Evolutionary conservation across 495 filamentous ascomycete genomes (phyloP).

Genomic region (Hyaloscypha hepaticicola): DNA sequence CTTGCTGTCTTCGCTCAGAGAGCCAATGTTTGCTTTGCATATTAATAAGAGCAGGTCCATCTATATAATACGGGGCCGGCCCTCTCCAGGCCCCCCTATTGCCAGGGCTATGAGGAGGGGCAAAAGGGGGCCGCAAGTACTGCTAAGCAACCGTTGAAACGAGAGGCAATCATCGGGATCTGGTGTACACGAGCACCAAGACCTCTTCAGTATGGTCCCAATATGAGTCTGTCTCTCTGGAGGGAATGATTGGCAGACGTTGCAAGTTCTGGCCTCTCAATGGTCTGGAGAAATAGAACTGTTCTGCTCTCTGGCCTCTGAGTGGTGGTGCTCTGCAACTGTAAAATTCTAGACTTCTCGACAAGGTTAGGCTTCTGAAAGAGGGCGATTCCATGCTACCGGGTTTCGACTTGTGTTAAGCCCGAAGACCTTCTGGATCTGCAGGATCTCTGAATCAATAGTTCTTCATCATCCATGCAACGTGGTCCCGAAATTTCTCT

Average conservation of each 20-base stretch:
- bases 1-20: conserved; percentile 17
- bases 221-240: conserved; percentile 14
- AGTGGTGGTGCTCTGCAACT: conserved; percentile 3
- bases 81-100: not conserved
- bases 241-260: conserved; percentile 17
- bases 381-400: conserved; percentile 12
- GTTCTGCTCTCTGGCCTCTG: not conserved
- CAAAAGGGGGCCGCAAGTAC: not conserved
- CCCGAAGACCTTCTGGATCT: conserved; percentile 2
- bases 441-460: conserved; percentile 14
- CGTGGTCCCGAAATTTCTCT: not conserved
- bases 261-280: conserved; percentile 5
- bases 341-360: not conserved
- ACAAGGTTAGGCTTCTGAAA: not conserved
- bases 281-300: conserved; percentile 14
- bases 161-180: not conserved
- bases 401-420: conserved; percentile 21
- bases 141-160: conserved; percentile 2
- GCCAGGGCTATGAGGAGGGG: not conserved
- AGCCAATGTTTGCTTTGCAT: conserved; percentile 25
- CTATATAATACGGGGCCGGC: conserved; percentile 22
- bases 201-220: not conserved
- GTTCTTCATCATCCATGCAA: conserved; percentile 13
- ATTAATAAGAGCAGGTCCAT: conserved; percentile 23
- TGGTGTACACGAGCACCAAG: conserved; percentile 6